Evolutionary conservation across 2,329 filamentous ascomycete species (phyloP).

Genomic region (Fusarium guadeloupense): DNA sequence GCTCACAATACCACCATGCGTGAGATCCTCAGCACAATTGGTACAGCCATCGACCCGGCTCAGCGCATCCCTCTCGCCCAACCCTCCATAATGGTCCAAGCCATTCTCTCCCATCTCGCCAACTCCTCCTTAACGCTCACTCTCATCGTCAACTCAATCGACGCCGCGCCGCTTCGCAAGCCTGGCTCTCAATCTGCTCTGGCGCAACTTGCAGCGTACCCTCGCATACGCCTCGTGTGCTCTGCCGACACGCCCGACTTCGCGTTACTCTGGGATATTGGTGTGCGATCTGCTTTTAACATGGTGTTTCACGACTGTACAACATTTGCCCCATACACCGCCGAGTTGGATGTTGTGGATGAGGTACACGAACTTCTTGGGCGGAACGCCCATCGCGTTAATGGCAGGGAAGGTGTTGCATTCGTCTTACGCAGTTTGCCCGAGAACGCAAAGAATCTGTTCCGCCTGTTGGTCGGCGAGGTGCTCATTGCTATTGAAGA

Average conservation of each 20-base stretch:
- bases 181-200: constrained; percentile 75
- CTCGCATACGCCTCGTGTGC: constrained; percentile 75
- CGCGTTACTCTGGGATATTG: constrained; percentile 87
- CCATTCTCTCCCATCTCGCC: constrained; percentile 69
- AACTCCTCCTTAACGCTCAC: constrained; percentile 60
- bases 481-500: constrained; percentile 77
- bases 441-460: constrained; percentile 89
- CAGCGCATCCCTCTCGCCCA: constrained; percentile 67
- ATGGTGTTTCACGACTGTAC: constrained; percentile 95
- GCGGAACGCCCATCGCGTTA: constrained; percentile 79
- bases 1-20: constrained; percentile 70
- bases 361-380: constrained; percentile 89
- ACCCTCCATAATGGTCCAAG: constrained; percentile 73
- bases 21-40: constrained; percentile 76
- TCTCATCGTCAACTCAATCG: constrained; percentile 86
- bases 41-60: constrained; percentile 65
- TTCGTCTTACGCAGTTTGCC: constrained; percentile 92
- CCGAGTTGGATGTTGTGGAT: constrained; percentile 86
- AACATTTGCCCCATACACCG: constrained; percentile 78
- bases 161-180: constrained; percentile 79
- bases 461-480: constrained; percentile 84
- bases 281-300: constrained; percentile 81
- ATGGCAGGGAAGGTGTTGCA: constrained; percentile 88
- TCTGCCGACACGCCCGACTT: constrained; percentile 92
- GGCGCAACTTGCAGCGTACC: constrained; percentile 78